phyloP scores from a whole-genome alignment of 148 eudicot species.

The Euryodendron excelsum region DNA sequence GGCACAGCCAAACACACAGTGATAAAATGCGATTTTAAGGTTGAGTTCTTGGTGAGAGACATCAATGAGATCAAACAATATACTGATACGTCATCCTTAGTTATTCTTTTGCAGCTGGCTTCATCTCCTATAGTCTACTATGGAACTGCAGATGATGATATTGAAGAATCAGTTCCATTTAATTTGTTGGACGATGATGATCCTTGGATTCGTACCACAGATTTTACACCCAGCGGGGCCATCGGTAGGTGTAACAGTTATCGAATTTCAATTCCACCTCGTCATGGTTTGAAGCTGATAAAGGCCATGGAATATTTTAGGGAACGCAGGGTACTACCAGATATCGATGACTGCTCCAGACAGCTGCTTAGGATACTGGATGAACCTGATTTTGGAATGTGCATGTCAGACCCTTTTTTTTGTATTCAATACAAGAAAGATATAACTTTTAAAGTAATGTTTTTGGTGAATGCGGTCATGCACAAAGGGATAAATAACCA shows the following conservation, averaged over 20 bases:
- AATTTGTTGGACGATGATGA: constrained; percentile 90
- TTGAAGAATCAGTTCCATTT: constrained; percentile 53
- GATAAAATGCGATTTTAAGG: constrained; percentile 63
- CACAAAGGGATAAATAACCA: constrained; percentile 78
- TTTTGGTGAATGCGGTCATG: constrained; percentile 66
- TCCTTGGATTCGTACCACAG: constrained; percentile 91
- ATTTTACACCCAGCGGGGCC: constrained; percentile 67
- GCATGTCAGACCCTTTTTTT: constrained; percentile 53
- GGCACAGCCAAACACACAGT: constrained; percentile 35
- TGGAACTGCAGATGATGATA: constrained; percentile 89
- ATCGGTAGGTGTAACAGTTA: constrained; percentile 70
- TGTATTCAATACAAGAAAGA: constrained; percentile 51
- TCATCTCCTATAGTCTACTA: constrained; percentile 68
- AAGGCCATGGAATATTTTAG: constrained; percentile 52
- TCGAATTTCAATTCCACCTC: constrained; percentile 56
- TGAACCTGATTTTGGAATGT: constrained; percentile 62
- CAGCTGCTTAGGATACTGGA: constrained; percentile 36
- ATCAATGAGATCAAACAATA: constrained; percentile 45
- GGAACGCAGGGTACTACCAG: constrained; percentile 46
- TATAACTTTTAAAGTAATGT: constrained; percentile 52
- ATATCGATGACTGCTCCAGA: constrained; percentile 8
- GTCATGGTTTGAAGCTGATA: constrained; percentile 46
- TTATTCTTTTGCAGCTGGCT: constrained; percentile 58
- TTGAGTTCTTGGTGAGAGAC: constrained; percentile 75
- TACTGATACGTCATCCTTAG: constrained; percentile 31